phyloP scores from a whole-genome alignment of 1,284 basidiomycete species.

The Hemileia vastatrix region DNA sequence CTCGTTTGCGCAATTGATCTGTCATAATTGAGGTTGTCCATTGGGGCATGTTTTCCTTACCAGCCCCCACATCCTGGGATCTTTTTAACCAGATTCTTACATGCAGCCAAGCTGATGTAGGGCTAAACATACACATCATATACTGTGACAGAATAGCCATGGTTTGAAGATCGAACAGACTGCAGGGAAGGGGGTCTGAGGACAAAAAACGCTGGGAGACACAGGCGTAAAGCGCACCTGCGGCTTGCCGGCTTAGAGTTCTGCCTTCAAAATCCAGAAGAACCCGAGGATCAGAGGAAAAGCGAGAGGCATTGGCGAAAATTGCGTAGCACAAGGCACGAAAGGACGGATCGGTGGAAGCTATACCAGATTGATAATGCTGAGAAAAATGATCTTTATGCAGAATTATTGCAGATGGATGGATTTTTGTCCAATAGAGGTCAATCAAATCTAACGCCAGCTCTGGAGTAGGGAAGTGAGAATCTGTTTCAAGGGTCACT shows the following conservation, averaged over 20 bases:
- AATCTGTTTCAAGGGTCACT: neutral
- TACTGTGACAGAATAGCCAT: constrained; percentile 8
- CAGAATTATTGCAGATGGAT: constrained; percentile 3
- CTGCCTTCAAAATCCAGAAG: neutral
- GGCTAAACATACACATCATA: neutral
- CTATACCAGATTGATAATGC: constrained; percentile 5
- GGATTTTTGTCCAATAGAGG: constrained; percentile 1
- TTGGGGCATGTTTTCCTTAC: constrained; percentile 4
- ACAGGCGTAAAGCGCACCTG: constrained; percentile 10
- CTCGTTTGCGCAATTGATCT: constrained; percentile 16
- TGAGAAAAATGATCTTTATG: constrained; percentile 3
- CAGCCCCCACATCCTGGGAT: too few relatives aligned
- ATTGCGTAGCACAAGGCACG: constrained; percentile 7
- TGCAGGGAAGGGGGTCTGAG: neutral
- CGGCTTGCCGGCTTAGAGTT: constrained; percentile 9
- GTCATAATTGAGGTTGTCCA: constrained; percentile 10
- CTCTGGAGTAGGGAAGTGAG: constrained; percentile 1
- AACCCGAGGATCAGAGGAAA: constrained; percentile 6
- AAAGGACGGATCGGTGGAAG: constrained; percentile 1
- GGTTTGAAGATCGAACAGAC: constrained; percentile 3
- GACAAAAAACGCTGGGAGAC: neutral
- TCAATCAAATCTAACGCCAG: constrained; percentile 4
- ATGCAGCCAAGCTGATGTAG: constrained; percentile 3
- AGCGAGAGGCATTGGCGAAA: constrained; percentile 13
- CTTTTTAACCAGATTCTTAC: too few relatives aligned